These are phyloP conservation scores for Botrytis hyacinthi DNA, from an alignment of 2,329 filamentous ascomycete genomes.

Conservation along the genomic window DNA sequence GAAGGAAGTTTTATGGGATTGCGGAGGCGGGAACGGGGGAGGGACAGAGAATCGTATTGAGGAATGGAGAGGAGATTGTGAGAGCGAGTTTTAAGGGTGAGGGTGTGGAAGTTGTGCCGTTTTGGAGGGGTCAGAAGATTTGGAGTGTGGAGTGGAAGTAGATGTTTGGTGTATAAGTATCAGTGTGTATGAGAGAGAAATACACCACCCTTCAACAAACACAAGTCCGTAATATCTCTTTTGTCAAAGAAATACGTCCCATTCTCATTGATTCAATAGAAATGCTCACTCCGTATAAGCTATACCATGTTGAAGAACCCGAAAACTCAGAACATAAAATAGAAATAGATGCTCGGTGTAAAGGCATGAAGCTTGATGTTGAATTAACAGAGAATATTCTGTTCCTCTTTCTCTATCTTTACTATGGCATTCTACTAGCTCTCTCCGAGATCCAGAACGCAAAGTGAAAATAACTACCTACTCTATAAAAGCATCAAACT, in stretches of 20 bases:
- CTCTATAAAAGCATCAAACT: too few species aligned
- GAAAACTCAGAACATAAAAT: too few species aligned
- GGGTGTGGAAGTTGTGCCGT: slow-evolving; percentile 1
- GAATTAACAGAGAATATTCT: too few species aligned
- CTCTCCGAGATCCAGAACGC: too few species aligned
- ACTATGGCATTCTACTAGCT: too few species aligned
- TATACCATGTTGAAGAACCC: too few species aligned
- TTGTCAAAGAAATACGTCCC: neutral
- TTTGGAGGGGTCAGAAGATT: slow-evolving; percentile 20
- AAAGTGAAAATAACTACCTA: too few species aligned
- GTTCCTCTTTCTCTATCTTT: too few species aligned
- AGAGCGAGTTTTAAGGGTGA: slow-evolving; percentile 11
- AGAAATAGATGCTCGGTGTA: too few species aligned
- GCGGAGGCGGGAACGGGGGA: neutral
- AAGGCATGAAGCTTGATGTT: too few species aligned
- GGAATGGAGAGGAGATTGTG: slow-evolving; percentile 12
- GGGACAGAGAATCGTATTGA: slow-evolving; percentile 13
- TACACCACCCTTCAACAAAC: neutral
- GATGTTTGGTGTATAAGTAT: neutral
- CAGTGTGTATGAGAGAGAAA: neutral
- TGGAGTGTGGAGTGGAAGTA: slow-evolving; percentile 22
- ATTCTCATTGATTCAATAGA: neutral
- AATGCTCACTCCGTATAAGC: too few species aligned
- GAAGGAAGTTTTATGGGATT: slow-evolving; percentile 14
- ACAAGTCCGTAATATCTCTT: neutral